Base-by-base conservation (phyloP, 495 filamentous ascomycete genomes). In the Alectoria sarmentosa region DNA sequence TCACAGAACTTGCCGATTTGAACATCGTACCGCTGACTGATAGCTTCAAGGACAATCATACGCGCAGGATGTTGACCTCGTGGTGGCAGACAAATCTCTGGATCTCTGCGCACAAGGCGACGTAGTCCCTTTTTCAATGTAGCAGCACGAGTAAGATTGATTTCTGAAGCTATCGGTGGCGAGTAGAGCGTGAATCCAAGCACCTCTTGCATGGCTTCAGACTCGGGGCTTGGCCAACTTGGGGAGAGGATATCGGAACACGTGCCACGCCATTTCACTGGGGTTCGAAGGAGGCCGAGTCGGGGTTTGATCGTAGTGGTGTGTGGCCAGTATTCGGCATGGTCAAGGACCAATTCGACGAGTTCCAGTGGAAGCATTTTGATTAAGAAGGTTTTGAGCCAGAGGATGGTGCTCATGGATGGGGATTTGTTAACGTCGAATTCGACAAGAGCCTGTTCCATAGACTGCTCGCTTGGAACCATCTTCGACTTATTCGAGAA, bases 311-410 rank as follows among this genome's bases (percentile, higher is more conserved):
- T 34, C 28, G 52, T 55, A 21, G 52, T 55, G 52, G 52, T 55
- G 30, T 55, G 52, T n/a, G 52, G 52, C 52, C 52, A 55, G 17
- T 34, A 55, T 55, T 55, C 52, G 28, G 52, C 52, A 34, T 55
- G 15, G 30, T 55, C 52, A 3, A 55, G 52, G 52, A 55, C 17
- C n/a, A 55, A 23, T 21, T 55, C 52, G 17, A 55, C 52, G 17
- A 55, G 13, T 21, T 55, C 52, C 30, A 55, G 7, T 0, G 52
- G 52, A 7, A 55, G 28, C 17, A 15, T 55, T 55, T 34, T 55
- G 4, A 55, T 19, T 10, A 55, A 17, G 52, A 55, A 32, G 5
- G 4, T 34, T 55, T 34, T 55, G 15, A 55, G 23, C 52, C 52
- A 55, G 26, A 55, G 6, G 30, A 55, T 55, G 30, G 52, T n/a